Conservation (phyloP, 345 rosid genomes). For the Euphorbia peplus region DNA sequence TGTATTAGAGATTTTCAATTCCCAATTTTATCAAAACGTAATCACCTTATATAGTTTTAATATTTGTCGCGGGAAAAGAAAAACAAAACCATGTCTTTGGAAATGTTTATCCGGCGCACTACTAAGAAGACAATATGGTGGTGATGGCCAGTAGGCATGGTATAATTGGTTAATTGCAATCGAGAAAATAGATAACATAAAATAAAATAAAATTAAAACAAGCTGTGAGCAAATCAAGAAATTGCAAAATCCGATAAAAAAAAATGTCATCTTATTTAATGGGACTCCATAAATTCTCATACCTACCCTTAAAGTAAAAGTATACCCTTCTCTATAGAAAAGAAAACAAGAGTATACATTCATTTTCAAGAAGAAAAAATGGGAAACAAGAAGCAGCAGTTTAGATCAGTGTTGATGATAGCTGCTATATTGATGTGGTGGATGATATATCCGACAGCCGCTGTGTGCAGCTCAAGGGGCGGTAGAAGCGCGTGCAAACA, state of each 20-base stretch:
- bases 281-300: background rate
- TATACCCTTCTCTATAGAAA: background rate
- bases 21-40: no score
- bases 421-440: conserved; percentile 9
- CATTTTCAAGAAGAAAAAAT: background rate
- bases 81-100: no score
- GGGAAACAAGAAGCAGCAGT: conserved; percentile 3
- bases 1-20: no score
- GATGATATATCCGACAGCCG: conserved; percentile 19
- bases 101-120: no score
- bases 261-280: background rate
- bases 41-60: no score
- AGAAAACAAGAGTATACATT: background rate
- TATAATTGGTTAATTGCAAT: background rate
- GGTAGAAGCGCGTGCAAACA: conserved; percentile 37
- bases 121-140: background rate
- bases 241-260: background rate
- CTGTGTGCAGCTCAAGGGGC: conserved; percentile 20
- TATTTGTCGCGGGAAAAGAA: no score
- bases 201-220: background rate
- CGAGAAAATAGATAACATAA: background rate
- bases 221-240: conserved; percentile 7
- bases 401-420: background rate
- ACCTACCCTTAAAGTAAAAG: background rate
- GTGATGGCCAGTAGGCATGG: background rate